Base-by-base conservation (phyloP, 1,139 yeast genomes). In the Suhomyces anneliseae region DNA sequence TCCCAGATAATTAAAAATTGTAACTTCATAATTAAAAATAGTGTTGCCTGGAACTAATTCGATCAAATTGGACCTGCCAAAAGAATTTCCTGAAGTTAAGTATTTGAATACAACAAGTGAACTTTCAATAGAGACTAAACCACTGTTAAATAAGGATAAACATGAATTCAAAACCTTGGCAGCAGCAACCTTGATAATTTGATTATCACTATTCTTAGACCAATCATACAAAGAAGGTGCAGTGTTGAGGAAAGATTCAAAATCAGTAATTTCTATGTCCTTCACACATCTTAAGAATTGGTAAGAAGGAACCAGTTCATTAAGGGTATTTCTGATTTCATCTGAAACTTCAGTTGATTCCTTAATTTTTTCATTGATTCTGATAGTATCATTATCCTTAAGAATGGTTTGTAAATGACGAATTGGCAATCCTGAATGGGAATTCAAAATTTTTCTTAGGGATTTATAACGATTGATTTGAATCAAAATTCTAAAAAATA, bases 381-480 rank as follows among this genome's bases (percentile, higher is more conserved):
- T 34, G 29, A 43, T 31, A 6, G 52, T 43, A 15, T 44, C 48
- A 2, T 42, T 33, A 33, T 54, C 53, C 6, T 34, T 38, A 12
- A 44, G n/a, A n/a, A 54, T 39, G 8, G 43, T 38, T n/a, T 27
- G 36, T 33, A 52, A 45, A 35, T 46, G 43, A 6, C 37, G 34
- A 6, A 46, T 38, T 11, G 35, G 26, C 6, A 41, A 46, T 31
- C 54, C 55, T 2, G 58, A 51, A 27, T 61, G 56, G 1, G 55
- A 19, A 14, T 48, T 55, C 48, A 69, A 56, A 27, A 66, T 55
- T 5, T 40, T 37, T 40, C 55, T 58, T 51, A 69, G 58, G 12
- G 54, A 53, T 43, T 56, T 59, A 51, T 67, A 68, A 33, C 69
- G 56, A 47, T 62, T 61, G 15, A 61, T 57, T 40, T 65, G 66